phyloP scores from a whole-genome alignment of 2,329 filamentous ascomycete genomes.

The Aureobasidium vineae region DNA sequence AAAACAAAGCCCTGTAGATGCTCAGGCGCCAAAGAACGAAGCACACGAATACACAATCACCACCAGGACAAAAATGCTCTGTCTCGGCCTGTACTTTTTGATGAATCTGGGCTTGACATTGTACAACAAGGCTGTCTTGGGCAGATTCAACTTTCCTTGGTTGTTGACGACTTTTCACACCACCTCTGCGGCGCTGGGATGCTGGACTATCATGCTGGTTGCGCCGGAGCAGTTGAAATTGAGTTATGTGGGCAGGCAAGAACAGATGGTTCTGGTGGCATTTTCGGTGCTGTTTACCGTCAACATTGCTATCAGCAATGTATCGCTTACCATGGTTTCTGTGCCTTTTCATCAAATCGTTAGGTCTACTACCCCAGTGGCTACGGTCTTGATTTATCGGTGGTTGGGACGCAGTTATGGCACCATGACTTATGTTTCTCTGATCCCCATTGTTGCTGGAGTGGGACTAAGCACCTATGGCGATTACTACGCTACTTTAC shows the following conservation, averaged over 20 bases:
- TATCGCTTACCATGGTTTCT: conserved; percentile 59
- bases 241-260: conserved; percentile 52
- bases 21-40: not conserved
- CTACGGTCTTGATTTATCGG: conserved; percentile 62
- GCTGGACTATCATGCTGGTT: conserved; percentile 51
- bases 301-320: conserved; percentile 63
- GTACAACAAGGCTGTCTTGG: conserved; percentile 57
- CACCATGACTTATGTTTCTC: conserved; percentile 57
- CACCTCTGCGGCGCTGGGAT: conserved; percentile 58
- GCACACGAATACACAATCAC: conserved; percentile 25
- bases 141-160: conserved; percentile 58
- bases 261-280: conserved; percentile 55
- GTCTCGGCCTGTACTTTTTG: conserved; percentile 47
- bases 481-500: conserved; percentile 60
- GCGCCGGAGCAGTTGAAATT: conserved; percentile 47
- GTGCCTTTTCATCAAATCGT: conserved; percentile 65
- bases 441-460: conserved; percentile 60
- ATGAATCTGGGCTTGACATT: conserved; percentile 53
- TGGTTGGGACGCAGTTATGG: conserved; percentile 55
- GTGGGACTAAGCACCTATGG: conserved; percentile 60
- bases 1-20: not conserved
- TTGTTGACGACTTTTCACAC: conserved; percentile 61
- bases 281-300: conserved; percentile 62
- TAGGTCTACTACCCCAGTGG: conserved; percentile 60
- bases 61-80: conserved; percentile 24